Percentiles rank a stretch among this genome's conserved stretches.
These are phyloP conservation scores for Baudoinia panamericana DNA, from an alignment of 495 filamentous ascomycete genomes.

Conservation along the genomic window DNA sequence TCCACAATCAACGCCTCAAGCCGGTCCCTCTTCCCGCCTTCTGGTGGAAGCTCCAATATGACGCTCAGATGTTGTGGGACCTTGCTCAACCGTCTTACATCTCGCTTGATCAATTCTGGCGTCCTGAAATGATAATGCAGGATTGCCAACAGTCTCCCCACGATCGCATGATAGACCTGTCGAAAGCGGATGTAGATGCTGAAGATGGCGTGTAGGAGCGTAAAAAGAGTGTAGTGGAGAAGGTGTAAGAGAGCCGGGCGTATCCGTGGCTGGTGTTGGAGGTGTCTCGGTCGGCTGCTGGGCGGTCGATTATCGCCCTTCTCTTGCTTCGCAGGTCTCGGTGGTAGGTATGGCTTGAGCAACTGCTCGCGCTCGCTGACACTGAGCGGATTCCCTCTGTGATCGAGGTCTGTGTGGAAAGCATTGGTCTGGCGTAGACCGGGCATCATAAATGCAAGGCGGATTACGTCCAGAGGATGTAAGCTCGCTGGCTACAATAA, in stretches of 20 bases:
- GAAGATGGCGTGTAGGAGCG: slow-evolving; percentile 66
- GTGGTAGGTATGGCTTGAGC: slow-evolving; percentile 63
- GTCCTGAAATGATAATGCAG: slow-evolving; percentile 87
- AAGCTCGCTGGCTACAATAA: too few relatives aligned
- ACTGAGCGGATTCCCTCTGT: slow-evolving; percentile 45
- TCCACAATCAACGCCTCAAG: slow-evolving; percentile 78
- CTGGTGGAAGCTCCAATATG: slow-evolving; percentile 47
- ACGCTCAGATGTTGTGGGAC: slow-evolving; percentile 80
- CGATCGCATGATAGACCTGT: slow-evolving; percentile 60
- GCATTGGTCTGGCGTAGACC: slow-evolving; percentile 40
- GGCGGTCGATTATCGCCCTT: slow-evolving; percentile 1
- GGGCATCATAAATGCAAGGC: too few relatives aligned
- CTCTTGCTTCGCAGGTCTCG: slow-evolving; percentile 30
- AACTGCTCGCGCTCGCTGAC: slow-evolving; percentile 56
- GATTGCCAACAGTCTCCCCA: slow-evolving; percentile 61
- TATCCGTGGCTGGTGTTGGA: slow-evolving; percentile 33
- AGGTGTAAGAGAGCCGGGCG: slow-evolving; percentile 54
- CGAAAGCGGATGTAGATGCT: slow-evolving; percentile 72
- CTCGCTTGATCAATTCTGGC: slow-evolving; percentile 75
- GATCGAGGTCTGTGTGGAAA: slow-evolving; percentile 51
- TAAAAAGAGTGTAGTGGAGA: slow-evolving; percentile 56
- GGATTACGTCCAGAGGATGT: too few relatives aligned
- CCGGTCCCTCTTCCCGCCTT: slow-evolving; percentile 5
- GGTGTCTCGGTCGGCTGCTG: background rate
- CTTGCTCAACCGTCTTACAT: slow-evolving; percentile 60